A percentile compares a stretch with the other conserved stretches of the same genome.
These are phyloP conservation scores for Fusarium stilboides DNA, from an alignment of 2,329 filamentous ascomycete species.

Conservation along the genomic window DNA sequence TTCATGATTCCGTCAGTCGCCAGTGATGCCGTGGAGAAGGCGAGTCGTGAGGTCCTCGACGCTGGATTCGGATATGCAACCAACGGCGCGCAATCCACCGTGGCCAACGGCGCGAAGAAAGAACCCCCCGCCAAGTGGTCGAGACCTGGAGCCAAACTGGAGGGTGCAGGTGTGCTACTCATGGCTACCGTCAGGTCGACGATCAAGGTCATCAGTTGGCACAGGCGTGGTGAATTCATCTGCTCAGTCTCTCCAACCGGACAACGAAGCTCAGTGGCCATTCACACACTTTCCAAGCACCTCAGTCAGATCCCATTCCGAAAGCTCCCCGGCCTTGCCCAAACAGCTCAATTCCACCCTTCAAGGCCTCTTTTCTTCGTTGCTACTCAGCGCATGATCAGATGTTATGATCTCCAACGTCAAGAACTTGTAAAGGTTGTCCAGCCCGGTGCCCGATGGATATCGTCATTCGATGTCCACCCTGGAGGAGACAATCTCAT, in stretches of 20 bases:
- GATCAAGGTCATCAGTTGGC: conserved; percentile 93
- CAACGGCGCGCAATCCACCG: conserved; percentile 70
- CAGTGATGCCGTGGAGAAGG: conserved; percentile 80
- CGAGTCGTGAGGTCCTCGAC: conserved; percentile 83
- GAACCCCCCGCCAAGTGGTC: conserved; percentile 86
- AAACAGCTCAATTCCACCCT: conserved; percentile 95
- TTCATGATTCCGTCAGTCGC: conserved; percentile 84
- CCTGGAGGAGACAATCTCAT: conserved; percentile 94
- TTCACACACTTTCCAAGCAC: conserved; percentile 96
- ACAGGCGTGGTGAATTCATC: conserved; percentile 94
- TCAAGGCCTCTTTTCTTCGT: conserved; percentile 95
- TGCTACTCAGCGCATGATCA: conserved; percentile 92
- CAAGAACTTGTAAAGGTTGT: conserved; percentile 94
- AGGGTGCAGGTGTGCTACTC: conserved; percentile 84
- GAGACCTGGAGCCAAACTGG: conserved; percentile 80
- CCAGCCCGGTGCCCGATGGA: conserved; percentile 93
- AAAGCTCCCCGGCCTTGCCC: conserved; percentile 79
- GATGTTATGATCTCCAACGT: conserved; percentile 92
- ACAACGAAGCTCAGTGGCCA: conserved; percentile 85
- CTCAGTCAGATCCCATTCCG: conserved; percentile 96
- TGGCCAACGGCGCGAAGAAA: conserved; percentile 74
- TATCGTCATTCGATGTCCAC: conserved; percentile 94
- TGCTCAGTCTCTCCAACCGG: conserved; percentile 89
- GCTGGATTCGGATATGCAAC: conserved; percentile 95
- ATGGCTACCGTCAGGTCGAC: conserved; percentile 84